Evolutionary conservation across 192 early-diverging fungal genomes (phyloP).

Genomic region (Neocallimastix lanati): DNA sequence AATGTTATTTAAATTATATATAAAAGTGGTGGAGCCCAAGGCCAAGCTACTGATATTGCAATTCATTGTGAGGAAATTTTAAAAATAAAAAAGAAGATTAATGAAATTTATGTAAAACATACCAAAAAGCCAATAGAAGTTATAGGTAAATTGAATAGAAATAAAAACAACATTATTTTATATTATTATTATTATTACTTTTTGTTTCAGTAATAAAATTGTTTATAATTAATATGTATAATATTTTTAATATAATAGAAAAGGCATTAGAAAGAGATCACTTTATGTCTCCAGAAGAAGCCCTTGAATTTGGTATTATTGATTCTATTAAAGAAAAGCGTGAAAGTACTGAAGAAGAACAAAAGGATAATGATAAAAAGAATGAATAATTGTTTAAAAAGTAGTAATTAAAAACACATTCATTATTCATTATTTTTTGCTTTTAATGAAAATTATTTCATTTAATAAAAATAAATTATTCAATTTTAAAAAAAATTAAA

Average conservation of each 20-base stretch:
- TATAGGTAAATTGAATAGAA: conserved; percentile 40
- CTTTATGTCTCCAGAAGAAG: conserved; percentile 82
- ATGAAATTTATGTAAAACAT: conserved; percentile 71
- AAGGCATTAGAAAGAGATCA: conserved; percentile 81
- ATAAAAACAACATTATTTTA: no score
- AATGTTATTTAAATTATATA: background rate
- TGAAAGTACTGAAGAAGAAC: background rate
- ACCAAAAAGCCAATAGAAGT: conserved; percentile 60
- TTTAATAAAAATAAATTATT: no score
- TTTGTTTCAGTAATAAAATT: no score
- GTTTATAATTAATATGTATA: background rate
- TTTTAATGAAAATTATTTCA: no score
- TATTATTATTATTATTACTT: no score
- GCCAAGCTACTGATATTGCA: conserved; percentile 90
- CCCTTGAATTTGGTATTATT: conserved; percentile 77
- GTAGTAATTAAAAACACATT: no score
- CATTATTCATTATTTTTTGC: no score
- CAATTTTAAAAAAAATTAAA: no score
- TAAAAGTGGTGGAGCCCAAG: conserved; percentile 70
- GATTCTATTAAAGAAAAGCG: conserved; percentile 45
- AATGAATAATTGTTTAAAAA: no score
- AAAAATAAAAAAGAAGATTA: conserved; percentile 60
- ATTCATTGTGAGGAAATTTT: conserved; percentile 94
- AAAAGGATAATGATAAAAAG: no score
- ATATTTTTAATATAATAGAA: conserved; percentile 24